Conservation (phyloP, 805 yeast genomes). For the Wickerhamomyces sydowiorum region DNA sequence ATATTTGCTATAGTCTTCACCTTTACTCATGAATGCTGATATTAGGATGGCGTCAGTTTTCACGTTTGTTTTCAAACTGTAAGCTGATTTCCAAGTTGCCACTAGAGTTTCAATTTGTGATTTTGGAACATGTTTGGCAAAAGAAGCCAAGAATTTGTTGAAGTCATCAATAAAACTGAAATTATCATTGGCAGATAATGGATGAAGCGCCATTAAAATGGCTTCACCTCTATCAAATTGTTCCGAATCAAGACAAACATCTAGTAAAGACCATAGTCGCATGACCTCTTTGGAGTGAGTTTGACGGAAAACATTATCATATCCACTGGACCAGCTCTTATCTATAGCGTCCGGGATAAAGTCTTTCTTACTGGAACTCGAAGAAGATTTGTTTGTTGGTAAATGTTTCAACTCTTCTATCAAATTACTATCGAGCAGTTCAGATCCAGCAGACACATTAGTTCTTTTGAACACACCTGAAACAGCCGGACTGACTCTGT, state of each 20-base stretch:
- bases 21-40: constrained; percentile 32
- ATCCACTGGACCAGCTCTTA: constrained; percentile 10
- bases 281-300: constrained; percentile 46
- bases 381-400: not conserved
- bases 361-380: constrained; percentile 4
- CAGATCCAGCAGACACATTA: not conserved
- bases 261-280: constrained; percentile 71
- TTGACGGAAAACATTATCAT: constrained; percentile 18
- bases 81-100: constrained; percentile 23
- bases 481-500: not conserved
- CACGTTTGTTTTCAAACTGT: constrained; percentile 40
- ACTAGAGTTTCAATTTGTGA: constrained; percentile 40
- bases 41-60: constrained; percentile 57
- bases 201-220: constrained; percentile 56
- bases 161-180: constrained; percentile 57
- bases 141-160: constrained; percentile 51
- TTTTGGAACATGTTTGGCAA: constrained; percentile 34
- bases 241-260: constrained; percentile 65
- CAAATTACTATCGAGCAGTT: not conserved
- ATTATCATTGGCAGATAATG: constrained; percentile 32
- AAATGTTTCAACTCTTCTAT: constrained; percentile 13
- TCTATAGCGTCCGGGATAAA: constrained; percentile 1
- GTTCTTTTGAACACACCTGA: not conserved
- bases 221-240: constrained; percentile 67
- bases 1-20: constrained; percentile 12